These are phyloP conservation scores for Taiozyma onychis DNA, from an alignment of 1,139 yeast species.

Conservation along the genomic window DNA sequence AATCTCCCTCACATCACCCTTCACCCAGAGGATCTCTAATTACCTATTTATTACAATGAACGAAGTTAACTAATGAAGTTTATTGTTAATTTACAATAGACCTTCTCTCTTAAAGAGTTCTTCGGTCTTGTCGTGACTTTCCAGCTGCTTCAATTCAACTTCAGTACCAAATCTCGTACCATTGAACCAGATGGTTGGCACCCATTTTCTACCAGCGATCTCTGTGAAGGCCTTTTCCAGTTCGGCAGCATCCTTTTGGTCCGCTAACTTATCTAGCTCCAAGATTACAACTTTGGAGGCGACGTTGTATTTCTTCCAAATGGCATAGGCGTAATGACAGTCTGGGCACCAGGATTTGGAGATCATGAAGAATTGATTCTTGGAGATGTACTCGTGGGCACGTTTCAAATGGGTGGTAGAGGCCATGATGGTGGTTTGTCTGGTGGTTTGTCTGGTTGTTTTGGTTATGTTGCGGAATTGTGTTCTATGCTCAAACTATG, in stretches of 20 bases:
- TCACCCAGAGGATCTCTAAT: not conserved
- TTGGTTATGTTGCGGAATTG: too few relatives aligned
- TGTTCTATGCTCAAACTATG: too few relatives aligned
- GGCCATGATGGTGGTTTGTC: not conserved
- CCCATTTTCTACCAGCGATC: slow-evolving; percentile 62
- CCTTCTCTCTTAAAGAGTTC: slow-evolving; percentile 39
- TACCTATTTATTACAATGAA: not conserved
- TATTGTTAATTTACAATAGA: slow-evolving; percentile 15
- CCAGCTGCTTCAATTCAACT: slow-evolving; percentile 41
- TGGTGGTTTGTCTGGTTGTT: too few relatives aligned
- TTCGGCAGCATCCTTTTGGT: slow-evolving; percentile 44
- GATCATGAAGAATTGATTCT: slow-evolving; percentile 48
- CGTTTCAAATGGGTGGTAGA: not conserved
- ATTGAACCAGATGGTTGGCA: slow-evolving; percentile 62
- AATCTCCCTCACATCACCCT: not conserved
- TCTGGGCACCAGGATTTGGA: slow-evolving; percentile 79
- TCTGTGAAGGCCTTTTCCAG: slow-evolving; percentile 57
- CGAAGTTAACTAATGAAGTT: not conserved
- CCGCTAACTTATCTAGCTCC: slow-evolving; percentile 52
- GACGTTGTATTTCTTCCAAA: slow-evolving; percentile 49
- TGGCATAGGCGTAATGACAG: slow-evolving; percentile 53
- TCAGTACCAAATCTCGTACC: slow-evolving; percentile 63
- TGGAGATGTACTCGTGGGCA: slow-evolving; percentile 41
- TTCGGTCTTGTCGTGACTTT: slow-evolving; percentile 37
- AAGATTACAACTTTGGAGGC: slow-evolving; percentile 42